Evolutionary conservation across 2,329 filamentous ascomycete species (phyloP).

Genomic region (Fusarium clavum): DNA sequence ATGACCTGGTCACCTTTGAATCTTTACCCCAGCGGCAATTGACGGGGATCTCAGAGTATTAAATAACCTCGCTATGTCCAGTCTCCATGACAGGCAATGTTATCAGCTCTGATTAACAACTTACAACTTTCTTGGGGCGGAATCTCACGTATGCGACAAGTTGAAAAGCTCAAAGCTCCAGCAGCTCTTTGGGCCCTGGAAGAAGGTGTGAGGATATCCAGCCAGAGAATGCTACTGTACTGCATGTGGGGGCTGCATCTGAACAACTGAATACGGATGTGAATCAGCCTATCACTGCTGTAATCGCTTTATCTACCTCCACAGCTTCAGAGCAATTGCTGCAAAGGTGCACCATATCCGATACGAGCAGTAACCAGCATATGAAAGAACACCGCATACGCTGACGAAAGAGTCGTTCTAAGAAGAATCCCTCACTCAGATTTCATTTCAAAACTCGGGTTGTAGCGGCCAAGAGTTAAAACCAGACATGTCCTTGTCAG

Average conservation of each 20-base stretch:
- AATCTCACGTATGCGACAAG: background rate
- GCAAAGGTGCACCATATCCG: background rate
- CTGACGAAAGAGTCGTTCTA: background rate
- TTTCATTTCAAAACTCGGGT: background rate
- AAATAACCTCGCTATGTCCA: background rate
- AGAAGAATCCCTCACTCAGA: background rate
- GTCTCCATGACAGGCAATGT: background rate
- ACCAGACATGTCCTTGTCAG: slow-evolving; percentile 25
- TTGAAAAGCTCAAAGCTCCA: slow-evolving; percentile 17
- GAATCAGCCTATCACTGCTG: slow-evolving; percentile 1
- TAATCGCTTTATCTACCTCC: background rate
- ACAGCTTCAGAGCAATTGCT: slow-evolving; percentile 8
- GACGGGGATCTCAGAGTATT: slow-evolving; percentile 2
- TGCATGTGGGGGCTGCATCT: slow-evolving; percentile 21
- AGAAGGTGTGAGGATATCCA: slow-evolving; percentile 34
- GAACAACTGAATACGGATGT: background rate
- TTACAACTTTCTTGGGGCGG: background rate
- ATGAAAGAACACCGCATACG: slow-evolving; percentile 2
- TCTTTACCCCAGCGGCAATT: slow-evolving; percentile 28
- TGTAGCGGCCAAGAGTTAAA: slow-evolving; percentile 17
- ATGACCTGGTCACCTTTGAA: slow-evolving; percentile 14
- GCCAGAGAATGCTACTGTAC: slow-evolving; percentile 1
- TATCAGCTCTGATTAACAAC: background rate
- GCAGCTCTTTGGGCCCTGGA: background rate
- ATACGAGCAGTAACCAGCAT: background rate